Base-by-base conservation (phyloP, 495 filamentous ascomycete species). In the Aspergillus ostianus region DNA sequence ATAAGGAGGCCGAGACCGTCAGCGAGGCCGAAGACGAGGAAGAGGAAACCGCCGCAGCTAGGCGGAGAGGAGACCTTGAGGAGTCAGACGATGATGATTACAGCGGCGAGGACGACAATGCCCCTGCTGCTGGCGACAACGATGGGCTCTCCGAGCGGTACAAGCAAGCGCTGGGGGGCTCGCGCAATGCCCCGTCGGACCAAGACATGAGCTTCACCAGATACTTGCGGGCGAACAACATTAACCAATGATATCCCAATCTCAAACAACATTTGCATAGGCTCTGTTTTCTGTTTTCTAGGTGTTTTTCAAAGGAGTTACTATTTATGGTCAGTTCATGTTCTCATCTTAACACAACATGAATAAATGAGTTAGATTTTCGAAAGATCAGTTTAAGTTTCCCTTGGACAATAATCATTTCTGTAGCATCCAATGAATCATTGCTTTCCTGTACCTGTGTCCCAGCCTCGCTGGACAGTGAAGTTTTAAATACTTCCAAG, bases 1-100 rank as follows among this genome's bases (percentile, higher is more conserved):
- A 68, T 26, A 58, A 64, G 10, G 74, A 73, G 45, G 66, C 74
- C 21, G 80, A 81, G 61, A 82, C 80, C 44, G 73, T 82, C 44
- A 83, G 80, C 58, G 80, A 83, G 50, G 74, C 79, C 0, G 80
- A 83, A 56, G 77, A 80, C 49, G 76, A 79, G 21, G 73, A 73
- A 30, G 75, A 77, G 46, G 65, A 64, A 54, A 54, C 49, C 44
- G 57, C 57, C 10, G 62, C 57, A 26, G 62, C 57, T 8, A 47
- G 45, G 41, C 46, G 46, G 27, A 54, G 51, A 32, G 60, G 70
- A 63, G 36, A 73, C 71, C 57, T 67, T 55, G 21, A 76, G 73
- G 54, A 48, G n/a, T 13, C 19, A 54, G 67, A 69, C 52, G 72
- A 72, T 48, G 70, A 71, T 19, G 61, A 67, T 56, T 61, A 63